Base-by-base conservation (phyloP, 129 eudicot species). In the Ambrosia trifida region DNA sequence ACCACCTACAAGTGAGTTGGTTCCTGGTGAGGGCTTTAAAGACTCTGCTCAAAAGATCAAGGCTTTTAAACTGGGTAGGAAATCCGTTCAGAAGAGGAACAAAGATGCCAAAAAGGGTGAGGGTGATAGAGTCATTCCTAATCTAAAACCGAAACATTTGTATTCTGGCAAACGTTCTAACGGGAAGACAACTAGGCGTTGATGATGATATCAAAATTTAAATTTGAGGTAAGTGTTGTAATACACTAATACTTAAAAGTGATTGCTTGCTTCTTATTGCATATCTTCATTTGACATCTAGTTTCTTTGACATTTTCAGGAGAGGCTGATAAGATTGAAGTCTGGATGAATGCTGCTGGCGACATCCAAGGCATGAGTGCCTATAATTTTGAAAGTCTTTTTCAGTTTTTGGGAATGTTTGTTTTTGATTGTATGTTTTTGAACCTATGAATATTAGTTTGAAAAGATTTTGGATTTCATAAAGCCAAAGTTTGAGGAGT, bases 1-100 rank as follows among this genome's bases (percentile, higher is more conserved):
- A 24, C 89, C 95, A 44, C 98, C 89, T 1, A 46, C 67, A 0
- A 16, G 57, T 49, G 98, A 89, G 72, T 63, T 92, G 41, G 82
- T 89, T 11, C 90, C 98, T 1, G 98, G 98, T 12, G 98, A 92
- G 71, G 98, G 98, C 9, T 80, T 68, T 19, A 92, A 76, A 81
- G 96, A 92, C 71, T 79, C 88, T 16, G 82, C 71, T 32, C 91
- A 85, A 81, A 92, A 89, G 72, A 47, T 63, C 50, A 89, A 89
- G 79, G 98, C 98, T 17, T 50, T 81, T 4, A 81, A 81, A 63
- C 13, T 85, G 73, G 88, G 88, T 14, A 83, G 67, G 78, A 57
- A 80, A 1, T 86, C 96, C 3, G 66, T 32, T 30, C 58, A 53
- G 51, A 92, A 81, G 87, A 85, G 98, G 82, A 92, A 92, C 70